Evolutionary conservation across 345 rosid genomes (phyloP).

Genomic region (Hibiscus syriacus): DNA sequence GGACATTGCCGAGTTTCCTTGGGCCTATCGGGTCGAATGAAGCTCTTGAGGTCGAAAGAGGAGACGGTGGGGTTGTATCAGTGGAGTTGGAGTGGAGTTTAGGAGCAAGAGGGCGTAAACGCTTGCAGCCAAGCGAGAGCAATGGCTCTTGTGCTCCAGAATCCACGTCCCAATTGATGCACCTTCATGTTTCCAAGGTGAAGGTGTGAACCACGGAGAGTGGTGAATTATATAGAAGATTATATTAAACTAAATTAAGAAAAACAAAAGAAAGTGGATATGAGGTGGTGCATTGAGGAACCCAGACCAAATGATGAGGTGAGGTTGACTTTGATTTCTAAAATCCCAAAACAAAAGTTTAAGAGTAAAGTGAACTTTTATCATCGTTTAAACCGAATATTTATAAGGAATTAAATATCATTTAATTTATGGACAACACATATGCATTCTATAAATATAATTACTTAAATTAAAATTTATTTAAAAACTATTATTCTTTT

Average conservation of each 20-base stretch:
- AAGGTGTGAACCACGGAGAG: constrained; percentile 26
- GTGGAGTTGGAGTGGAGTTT: too few relatives aligned
- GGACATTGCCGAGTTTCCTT: constrained; percentile 19
- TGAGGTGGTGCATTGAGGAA: constrained; percentile 50
- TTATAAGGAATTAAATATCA: too few relatives aligned
- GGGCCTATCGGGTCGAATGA: constrained; percentile 73
- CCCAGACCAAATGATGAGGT: constrained; percentile 94
- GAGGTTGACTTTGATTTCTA: constrained; percentile 83
- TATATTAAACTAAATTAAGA: neutral
- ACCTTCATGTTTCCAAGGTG: constrained; percentile 75
- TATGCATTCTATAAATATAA: too few relatives aligned
- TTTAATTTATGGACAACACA: too few relatives aligned
- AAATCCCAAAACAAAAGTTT: constrained; percentile 4
- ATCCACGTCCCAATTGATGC: constrained; percentile 67
- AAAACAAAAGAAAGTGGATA: constrained; percentile 27
- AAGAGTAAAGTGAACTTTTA: too few relatives aligned
- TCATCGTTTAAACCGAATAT: too few relatives aligned
- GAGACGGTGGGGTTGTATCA: constrained; percentile 31
- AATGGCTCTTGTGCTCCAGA: constrained; percentile 67
- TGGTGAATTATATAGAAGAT: constrained; percentile 38
- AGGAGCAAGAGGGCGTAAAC: constrained; percentile 85
- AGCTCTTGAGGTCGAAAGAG: constrained; percentile 81
- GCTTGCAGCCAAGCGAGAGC: constrained; percentile 80
- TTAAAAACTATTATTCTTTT: too few relatives aligned
- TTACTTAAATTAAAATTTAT: too few relatives aligned